Evolutionary conservation across 164 flowering plant genomes (phyloP), one percentile per base, ranked within the genome.

Genomic region (grape (Vitis vinifera)): DNA sequence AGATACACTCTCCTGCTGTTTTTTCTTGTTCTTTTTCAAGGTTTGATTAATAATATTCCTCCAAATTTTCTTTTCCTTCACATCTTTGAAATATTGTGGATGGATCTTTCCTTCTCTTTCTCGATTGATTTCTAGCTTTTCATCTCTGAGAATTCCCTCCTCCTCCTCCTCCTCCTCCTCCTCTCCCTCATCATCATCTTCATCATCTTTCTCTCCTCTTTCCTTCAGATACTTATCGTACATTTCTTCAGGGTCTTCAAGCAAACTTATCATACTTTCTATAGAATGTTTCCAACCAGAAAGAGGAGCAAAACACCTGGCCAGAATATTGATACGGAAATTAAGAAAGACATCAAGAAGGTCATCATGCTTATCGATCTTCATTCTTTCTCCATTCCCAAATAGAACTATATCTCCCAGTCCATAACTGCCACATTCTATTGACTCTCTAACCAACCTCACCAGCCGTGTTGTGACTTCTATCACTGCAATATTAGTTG

Each of bases 401-500:
- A 80, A 80, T 58, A 89, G 67, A 17, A 89, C 73, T 30, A 86
- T 67, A 65, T 87, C 89, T 51, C 90, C 90, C 61, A 84, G 62
- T 1, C 89, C 85, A 80, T 77, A 85, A 9, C 68, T 53, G 0
- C 67, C 67, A 48, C 55, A 58, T 30, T 51, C 47, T 30, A 51
- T 55, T 10, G 73, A 51, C 12, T 67, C 72, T 27, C 9, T 68
- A 4, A 82, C 78, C 30, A 77, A 62, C 10, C 37, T 77, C 77
- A 83, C 4, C 8, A 87, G 65, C 17, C 82, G 70, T 15, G 71
- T 16, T 2, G 84, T 44, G n/a, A 85, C 83, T 81, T 78, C 86
- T 51, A 77, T 0, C 0, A 85, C 80, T 2, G 89, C 87, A 16
- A 72, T 70, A 51, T 85, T 87, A 10, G 89, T 84, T 1, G 91